phyloP scores from a whole-genome alignment of 805 yeast genomes.

The Candida tallmaniae region DNA sequence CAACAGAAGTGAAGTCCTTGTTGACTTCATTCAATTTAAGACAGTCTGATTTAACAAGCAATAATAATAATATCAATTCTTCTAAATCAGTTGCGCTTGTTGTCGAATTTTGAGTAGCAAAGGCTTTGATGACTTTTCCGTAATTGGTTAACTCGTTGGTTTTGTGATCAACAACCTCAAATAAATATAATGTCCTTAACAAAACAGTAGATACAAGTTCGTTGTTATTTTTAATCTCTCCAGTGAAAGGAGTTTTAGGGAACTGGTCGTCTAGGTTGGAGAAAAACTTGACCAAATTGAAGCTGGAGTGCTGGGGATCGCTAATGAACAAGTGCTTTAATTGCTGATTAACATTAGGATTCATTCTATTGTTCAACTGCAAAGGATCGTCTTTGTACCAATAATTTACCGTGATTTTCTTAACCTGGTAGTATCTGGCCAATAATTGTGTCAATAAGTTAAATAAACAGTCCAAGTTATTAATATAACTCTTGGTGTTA shows the following conservation, averaged over 20 bases:
- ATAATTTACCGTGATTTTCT: slow-evolving; percentile 49
- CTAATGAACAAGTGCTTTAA: slow-evolving; percentile 19
- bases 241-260: slow-evolving; percentile 12
- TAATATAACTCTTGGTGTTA: slow-evolving; percentile 38
- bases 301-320: slow-evolving; percentile 7
- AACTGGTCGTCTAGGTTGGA: slow-evolving; percentile 16
- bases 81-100: slow-evolving; percentile 25
- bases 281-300: slow-evolving; percentile 26
- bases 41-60: slow-evolving; percentile 36
- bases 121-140: slow-evolving; percentile 45
- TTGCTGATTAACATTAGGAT: slow-evolving; percentile 48
- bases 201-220: slow-evolving; percentile 57
- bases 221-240: slow-evolving; percentile 29
- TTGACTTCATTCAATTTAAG: slow-evolving; percentile 38
- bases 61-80: slow-evolving; percentile 43
- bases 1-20: slow-evolving; percentile 29
- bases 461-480: slow-evolving; percentile 56
- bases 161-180: slow-evolving; percentile 44
- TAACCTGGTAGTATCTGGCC: slow-evolving; percentile 81
- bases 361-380: slow-evolving; percentile 47
- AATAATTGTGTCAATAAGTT: slow-evolving; percentile 67
- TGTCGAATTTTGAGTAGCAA: slow-evolving; percentile 14
- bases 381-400: slow-evolving; percentile 49
- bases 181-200: slow-evolving; percentile 48
- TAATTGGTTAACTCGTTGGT: slow-evolving; percentile 43